Evolutionary conservation across 1,139 yeast species (phyloP), one percentile per base, ranked within the genome.

Genomic region (Yarrowia galli): DNA sequence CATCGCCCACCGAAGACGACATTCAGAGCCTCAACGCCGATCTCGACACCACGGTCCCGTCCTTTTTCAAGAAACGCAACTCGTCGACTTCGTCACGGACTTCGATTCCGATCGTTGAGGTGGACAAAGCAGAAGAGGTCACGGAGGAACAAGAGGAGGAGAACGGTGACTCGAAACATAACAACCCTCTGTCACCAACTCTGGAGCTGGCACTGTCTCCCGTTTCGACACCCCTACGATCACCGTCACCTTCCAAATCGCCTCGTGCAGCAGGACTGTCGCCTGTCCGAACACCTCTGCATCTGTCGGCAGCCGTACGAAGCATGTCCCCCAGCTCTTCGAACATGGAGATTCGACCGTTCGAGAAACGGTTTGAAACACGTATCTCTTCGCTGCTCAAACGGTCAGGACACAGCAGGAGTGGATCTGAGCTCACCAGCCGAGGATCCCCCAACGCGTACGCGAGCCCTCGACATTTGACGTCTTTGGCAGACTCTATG

Each of bases 271-370:
- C 56, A 20, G 56, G 56, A 9, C 18, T 49, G n/a, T 49, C 56
- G n/a, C 56, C 56, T 15, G 56, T 53, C 0, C 32, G 60, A 16
- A 53, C 60, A 1, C 60, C 61, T 25, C 61, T 54, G n/a, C 61
- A 54, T 25, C 38, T 53, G 7, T 7, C 61, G 6, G 51, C 49
- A 15, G 46, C 42, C 4, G 42, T 15, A 2, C 51, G 64, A 43
- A 42, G 51, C 40, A 28, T 18, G 42, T 58, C 64, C 15, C 64
- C 64, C 4, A 58, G 64, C 15, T 58, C 64, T 0, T 58, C 64
- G 8, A 58, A 58, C n/a, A 58, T 58, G 64, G 64, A 58, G 51
- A 58, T 58, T n/a, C 32, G 64, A 8, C 64, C 64, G 1, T 58
- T 58, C 15, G 64, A 58, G 16, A 58, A 58, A 8, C 64, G 64